Conservation (phyloP, 805 yeast genomes). For the Metschnikowia colocasiae region DNA sequence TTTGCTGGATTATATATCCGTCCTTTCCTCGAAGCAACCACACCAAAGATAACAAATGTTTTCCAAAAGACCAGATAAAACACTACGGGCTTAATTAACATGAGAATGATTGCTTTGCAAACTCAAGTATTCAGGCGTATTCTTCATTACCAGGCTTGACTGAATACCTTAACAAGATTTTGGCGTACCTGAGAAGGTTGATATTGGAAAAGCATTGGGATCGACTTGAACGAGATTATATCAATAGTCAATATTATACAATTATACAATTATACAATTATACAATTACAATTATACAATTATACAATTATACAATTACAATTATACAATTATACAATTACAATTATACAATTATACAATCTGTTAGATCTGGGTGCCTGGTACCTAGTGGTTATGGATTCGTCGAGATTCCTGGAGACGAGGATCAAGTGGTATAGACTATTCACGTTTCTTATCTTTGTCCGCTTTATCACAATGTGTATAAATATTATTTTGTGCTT, state of each 20-base stretch:
- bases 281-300: too few species aligned
- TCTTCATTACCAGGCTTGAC: constrained; percentile 59
- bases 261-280: too few species aligned
- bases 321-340: too few species aligned
- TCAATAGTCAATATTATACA: constrained; percentile 18
- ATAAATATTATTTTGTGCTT: too few species aligned
- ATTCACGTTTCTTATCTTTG: too few species aligned
- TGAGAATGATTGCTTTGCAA: constrained; percentile 89
- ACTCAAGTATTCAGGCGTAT: constrained; percentile 79
- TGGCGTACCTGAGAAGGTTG: constrained; percentile 25
- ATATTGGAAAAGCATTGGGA: constrained; percentile 11
- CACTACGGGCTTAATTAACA: constrained; percentile 80
- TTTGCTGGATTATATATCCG: constrained; percentile 15
- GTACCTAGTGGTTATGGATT: too few species aligned
- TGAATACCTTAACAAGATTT: constrained; percentile 48
- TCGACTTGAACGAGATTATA: constrained; percentile 14
- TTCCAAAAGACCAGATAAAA: constrained; percentile 62
- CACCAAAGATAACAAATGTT: constrained; percentile 25
- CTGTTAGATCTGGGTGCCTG: too few species aligned
- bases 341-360: too few species aligned
- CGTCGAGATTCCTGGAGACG: too few species aligned
- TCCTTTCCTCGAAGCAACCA: constrained; percentile 8
- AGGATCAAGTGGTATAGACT: too few species aligned
- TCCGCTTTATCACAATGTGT: too few species aligned
- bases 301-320: too few species aligned